Base-by-base conservation (phyloP, 441 rosid genomes). In the Flueggea neowawraea region DNA sequence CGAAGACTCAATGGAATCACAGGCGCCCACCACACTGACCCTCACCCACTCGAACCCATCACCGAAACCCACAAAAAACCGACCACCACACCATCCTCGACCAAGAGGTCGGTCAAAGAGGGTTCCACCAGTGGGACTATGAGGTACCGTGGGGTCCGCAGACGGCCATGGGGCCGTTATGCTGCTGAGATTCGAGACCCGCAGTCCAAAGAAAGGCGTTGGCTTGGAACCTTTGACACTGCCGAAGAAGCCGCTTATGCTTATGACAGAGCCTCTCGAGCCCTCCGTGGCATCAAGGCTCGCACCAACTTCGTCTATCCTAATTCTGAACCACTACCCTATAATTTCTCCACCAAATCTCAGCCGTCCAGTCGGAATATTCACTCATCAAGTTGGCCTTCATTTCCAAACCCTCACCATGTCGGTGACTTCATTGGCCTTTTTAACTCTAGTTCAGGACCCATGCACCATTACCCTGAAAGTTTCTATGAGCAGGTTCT, bases 151-250 rank as follows among this genome's bases (percentile, higher is more conserved):
- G 98, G 98, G 0, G 98, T 94, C 10, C 85, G 98, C 3, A 76
- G 96, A 10, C 76, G 98, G 58, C 98, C 98, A 0, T 94, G 97
- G 98, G 98, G 98, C 3, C 88, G 97, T 4, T 90, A 84, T n/a
- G 98, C 98, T 4, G 98, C 97, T 0, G 98, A 93, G 82, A 93
- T 93, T 71, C 78, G 98, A 16, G 98, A 93, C 62, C 98, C 98
- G 0, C 78, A 72, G 63, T 81, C 96, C 1, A 93, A 87, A 73
- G 98, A 88, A 68, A 78, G 98, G 72, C 82, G 96, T 1, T 94
- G 98, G 98, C 85, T 94, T 1, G 98, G 98, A 12, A 93, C 97
- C 12, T 93, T 90, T 17, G 97, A 88, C 80, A 93, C 98, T 8
- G 98, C 98, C 0, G 97, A 90, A 79, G 85, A 94, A 67, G 98